Base-by-base conservation (phyloP, 164 flowering plant species). In the Vitis rotundifolia region DNA sequence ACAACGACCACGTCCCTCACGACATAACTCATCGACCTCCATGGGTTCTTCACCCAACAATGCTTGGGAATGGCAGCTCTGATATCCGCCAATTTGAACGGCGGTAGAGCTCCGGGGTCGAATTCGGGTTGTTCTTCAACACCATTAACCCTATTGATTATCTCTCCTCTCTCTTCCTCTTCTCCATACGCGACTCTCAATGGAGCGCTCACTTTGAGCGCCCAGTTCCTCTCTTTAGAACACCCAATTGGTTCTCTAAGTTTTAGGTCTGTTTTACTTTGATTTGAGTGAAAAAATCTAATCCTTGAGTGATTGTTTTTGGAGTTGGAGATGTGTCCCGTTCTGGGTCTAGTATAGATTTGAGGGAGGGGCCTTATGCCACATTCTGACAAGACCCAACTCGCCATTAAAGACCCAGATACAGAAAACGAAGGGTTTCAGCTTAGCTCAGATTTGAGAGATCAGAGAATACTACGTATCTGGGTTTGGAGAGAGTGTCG, bases 1-100 rank as follows among this genome's bases (percentile, higher is more conserved):
- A 92, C 90, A 28, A 84, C 80, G 19, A 55, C 79, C 18, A 92
- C 77, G 81, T 92, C 97, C 62, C 94, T 88, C 50, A 82, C 76
- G 10, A 92, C 95, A 74, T 89, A 92, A 66, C 95, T 80, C 89
- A 92, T 76, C 1, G 97, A 92, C 69, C 76, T 77, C 97, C 88
- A 87, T 11, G 97, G 92, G 65, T 88, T 72, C 82, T 87, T 90
- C 2, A 90, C 89, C 93, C 95, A 92, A 67, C 95, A 90, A 75
- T 90, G 95, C 73, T 85, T 86, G 0, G 97, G 95, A 70, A 92
- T 90, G 16, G 92, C 91, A 0, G 87, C 90, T 70, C 85, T 71
- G 64, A 92, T 74, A 50, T 92, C 88, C 22, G 86, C 78, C 55
- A 92, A 56, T n/a, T 70, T 79, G 59, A 92, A 92, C 26, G 91